Conservation (phyloP, 495 filamentous ascomycete species). For the Aspergillus asperescens region DNA sequence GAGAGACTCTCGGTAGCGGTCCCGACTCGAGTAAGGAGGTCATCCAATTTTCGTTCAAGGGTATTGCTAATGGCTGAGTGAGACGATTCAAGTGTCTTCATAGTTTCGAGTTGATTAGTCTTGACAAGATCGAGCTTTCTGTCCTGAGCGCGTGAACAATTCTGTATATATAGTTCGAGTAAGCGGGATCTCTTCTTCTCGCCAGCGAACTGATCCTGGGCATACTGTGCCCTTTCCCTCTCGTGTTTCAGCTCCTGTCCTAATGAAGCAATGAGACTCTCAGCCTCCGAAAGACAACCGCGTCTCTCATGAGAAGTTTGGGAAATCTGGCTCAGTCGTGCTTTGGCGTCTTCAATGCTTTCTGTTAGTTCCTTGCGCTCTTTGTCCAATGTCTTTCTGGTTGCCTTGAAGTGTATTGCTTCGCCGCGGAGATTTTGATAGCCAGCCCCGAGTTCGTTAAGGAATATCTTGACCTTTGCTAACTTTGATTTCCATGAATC, state of each 20-base stretch:
- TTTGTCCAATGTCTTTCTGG: constrained; percentile 17
- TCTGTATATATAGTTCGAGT: constrained; percentile 35
- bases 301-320: constrained; percentile 15
- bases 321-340: constrained; percentile 18
- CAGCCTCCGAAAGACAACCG: constrained; percentile 13
- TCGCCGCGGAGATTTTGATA: constrained; percentile 30
- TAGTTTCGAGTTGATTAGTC: constrained; percentile 24
- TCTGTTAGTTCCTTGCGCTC: constrained; percentile 25
- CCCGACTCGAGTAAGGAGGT: constrained; percentile 17
- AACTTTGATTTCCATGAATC: constrained; percentile 34
- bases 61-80: constrained; percentile 14
- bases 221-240: constrained; percentile 12
- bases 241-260: constrained; percentile 20
- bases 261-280: constrained; percentile 14
- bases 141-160: constrained; percentile 23
- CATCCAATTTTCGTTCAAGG: constrained; percentile 13
- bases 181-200: constrained; percentile 26
- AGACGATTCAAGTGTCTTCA: constrained; percentile 18
- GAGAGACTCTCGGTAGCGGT: constrained; percentile 18
- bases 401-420: constrained; percentile 20
- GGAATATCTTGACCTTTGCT: constrained; percentile 27
- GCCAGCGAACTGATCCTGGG: constrained; percentile 21
- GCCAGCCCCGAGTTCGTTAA: constrained; percentile 34
- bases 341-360: constrained; percentile 22
- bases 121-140: constrained; percentile 23